Evolutionary conservation across 2,329 filamentous ascomycete species (phyloP), one percentile per base, ranked within the genome.

Genomic region (Daldinia eschscholtzii): DNA sequence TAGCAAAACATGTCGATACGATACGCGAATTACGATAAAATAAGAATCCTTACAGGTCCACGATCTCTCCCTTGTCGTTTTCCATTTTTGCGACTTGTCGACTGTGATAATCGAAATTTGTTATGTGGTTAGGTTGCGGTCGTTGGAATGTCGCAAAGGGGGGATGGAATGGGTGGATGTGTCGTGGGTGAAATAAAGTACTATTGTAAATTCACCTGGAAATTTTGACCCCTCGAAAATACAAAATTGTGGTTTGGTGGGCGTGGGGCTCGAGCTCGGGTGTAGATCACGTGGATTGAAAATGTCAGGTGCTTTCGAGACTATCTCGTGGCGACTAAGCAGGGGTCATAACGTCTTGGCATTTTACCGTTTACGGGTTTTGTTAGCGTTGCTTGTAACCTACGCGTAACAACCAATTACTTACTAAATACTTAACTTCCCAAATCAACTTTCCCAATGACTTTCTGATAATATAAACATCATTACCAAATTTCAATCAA

Each of bases 31-130:
- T 15, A 1, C 4, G 2, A 15, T 23, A 15, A 1, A 18, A 39
- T 18, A 46, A 48, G 67, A 66, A 68, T 76, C 85, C 91, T 86
- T 91, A 97, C 93, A 97, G 94, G 88, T 98, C 95, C 85, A 98
- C 96, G 87, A 98, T 94, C 87, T 98, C 94, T 88, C 95, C 95
- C 88, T 94, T 94, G 89, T 98, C 96, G 94, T 99, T 99, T 91
- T 99, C 96, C 96, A 98, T 99, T 86, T 89, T 94, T 82, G 80
- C 84, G 81, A 75, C 74, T 80, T 75, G 66, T 75, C 70, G 74
- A 70, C 74, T 77, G 76, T 75, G 73, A 74, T 73, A 70, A 70
- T 71, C 69, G 74, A 74, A 76, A 62, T 52, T 56, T 64, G 57
- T n/a, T 63, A 46, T 55, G 62, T 70, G 76, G 73, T 67, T 44